Evolutionary conservation across 768 basidiomycete species (phyloP).

Genomic region (Crucibulum laeve): DNA sequence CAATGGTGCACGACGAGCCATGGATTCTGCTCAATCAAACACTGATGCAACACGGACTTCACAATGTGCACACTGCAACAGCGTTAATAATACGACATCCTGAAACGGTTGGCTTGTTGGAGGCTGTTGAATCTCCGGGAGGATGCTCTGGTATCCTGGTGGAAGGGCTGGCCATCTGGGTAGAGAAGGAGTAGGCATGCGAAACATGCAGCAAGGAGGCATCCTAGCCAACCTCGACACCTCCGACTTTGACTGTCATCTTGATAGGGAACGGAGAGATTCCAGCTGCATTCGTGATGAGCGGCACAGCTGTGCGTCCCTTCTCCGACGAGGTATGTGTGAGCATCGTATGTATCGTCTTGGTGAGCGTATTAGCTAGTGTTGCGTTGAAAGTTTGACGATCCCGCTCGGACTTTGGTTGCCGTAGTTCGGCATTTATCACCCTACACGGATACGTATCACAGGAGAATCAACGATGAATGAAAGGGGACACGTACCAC

Average conservation of each 20-base stretch:
- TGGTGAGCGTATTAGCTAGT: conserved; percentile 59
- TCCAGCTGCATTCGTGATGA: conserved; percentile 70
- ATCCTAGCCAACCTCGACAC: conserved; percentile 46
- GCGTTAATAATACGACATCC: too few relatives aligned
- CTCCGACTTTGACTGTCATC: conserved; percentile 64
- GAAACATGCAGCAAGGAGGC: too few relatives aligned
- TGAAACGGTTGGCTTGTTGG: too few relatives aligned
- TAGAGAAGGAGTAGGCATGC: too few relatives aligned
- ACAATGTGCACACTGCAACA: too few relatives aligned
- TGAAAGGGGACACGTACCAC: conserved; percentile 43
- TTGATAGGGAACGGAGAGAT: conserved; percentile 82
- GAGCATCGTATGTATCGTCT: conserved; percentile 67
- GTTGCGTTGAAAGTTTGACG: conserved; percentile 50
- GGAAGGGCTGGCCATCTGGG: too few relatives aligned
- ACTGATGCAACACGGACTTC: too few relatives aligned
- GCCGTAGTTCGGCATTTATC: conserved; percentile 75
- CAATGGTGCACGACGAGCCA: too few relatives aligned
- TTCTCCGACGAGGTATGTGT: conserved; percentile 75
- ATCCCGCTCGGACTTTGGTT: conserved; percentile 59
- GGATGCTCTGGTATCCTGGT: too few relatives aligned
- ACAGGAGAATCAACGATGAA: background rate
- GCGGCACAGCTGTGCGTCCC: conserved; percentile 71
- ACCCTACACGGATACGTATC: conserved; percentile 40
- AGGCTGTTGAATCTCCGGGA: too few relatives aligned
- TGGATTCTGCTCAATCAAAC: too few relatives aligned